Evolutionary conservation across 169 alveolate genomes (phyloP).

Genomic region (Babesia bigemina): DNA sequence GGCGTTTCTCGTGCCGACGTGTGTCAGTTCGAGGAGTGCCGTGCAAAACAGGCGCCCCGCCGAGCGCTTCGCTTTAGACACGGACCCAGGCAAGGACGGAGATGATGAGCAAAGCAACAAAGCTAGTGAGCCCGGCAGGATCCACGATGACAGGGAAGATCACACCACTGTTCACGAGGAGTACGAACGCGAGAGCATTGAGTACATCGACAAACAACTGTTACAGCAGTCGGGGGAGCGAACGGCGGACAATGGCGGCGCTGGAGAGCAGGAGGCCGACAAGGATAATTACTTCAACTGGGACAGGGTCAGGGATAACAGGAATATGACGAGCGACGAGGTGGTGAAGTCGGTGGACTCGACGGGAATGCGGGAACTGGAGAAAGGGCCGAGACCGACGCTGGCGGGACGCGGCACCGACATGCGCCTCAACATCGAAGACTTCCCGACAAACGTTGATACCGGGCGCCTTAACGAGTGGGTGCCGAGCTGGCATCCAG

Average conservation of each 20-base stretch:
- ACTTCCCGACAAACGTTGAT: slow-evolving; percentile 57
- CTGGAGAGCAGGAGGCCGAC: not conserved
- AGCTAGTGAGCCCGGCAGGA: not conserved
- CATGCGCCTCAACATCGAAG: slow-evolving; percentile 42
- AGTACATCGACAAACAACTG: slow-evolving; percentile 42
- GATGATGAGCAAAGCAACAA: not conserved
- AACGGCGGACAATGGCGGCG: not conserved
- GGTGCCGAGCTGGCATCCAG: slow-evolving; percentile 70
- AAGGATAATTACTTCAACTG: slow-evolving; percentile 1
- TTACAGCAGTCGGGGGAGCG: not conserved
- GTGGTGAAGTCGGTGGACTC: slow-evolving; percentile 53
- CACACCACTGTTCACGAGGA: slow-evolving; percentile 35
- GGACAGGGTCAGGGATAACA: slow-evolving; percentile 23
- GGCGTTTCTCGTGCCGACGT: no score
- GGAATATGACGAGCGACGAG: slow-evolving; percentile 23
- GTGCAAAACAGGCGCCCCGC: not conserved
- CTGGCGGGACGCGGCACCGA: slow-evolving; percentile 55
- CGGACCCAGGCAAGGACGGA: not conserved
- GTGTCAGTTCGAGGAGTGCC: no score
- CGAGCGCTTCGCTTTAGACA: not conserved
- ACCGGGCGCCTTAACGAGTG: slow-evolving; percentile 79
- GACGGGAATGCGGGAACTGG: slow-evolving; percentile 32
- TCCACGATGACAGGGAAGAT: slow-evolving; percentile 45
- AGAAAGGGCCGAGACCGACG: slow-evolving; percentile 52
- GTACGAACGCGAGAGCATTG: slow-evolving; percentile 48